phyloP scores from a whole-genome alignment of 2,329 filamentous ascomycete genomes.

The Cladophialophora bantiana region DNA sequence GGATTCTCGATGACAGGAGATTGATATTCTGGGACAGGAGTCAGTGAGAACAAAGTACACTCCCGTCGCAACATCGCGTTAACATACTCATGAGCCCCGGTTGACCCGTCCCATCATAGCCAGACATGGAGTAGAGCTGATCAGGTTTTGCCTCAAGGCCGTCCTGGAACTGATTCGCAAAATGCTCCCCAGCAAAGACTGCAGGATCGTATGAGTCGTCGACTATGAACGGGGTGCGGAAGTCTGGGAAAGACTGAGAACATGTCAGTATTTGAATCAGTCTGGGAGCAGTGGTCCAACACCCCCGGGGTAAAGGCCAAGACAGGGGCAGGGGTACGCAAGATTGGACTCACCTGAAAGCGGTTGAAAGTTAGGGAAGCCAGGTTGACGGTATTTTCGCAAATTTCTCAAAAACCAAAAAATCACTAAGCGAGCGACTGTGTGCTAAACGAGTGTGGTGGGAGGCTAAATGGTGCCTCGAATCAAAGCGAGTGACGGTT shows the following conservation, averaged over 20 bases:
- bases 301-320: constrained; percentile 18
- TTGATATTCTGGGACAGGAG: constrained; percentile 18
- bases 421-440: constrained; percentile 56
- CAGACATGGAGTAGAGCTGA: constrained; percentile 78
- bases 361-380: constrained; percentile 56
- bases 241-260: constrained; percentile 45
- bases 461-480: constrained; percentile 47
- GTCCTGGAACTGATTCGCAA: constrained; percentile 55
- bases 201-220: constrained; percentile 56
- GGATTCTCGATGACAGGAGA: constrained; percentile 26
- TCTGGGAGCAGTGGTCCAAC: constrained; percentile 39
- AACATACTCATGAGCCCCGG: constrained; percentile 48
- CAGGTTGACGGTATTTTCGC: constrained; percentile 53
- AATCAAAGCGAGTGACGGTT: constrained; percentile 54
- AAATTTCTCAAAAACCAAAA: constrained; percentile 47
- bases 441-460: constrained; percentile 49
- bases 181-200: constrained; percentile 54
- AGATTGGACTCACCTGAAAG: constrained; percentile 51
- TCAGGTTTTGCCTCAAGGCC: constrained; percentile 64
- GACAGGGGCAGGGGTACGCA: constrained; percentile 27
- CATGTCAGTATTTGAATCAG: constrained; percentile 45
- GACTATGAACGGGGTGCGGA: constrained; percentile 56
- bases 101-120: constrained; percentile 77
- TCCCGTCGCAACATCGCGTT: not conserved
- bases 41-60: constrained; percentile 5